Conservation (phyloP, 2,329 filamentous ascomycete species). For the Cryphonectria naterciae region DNA sequence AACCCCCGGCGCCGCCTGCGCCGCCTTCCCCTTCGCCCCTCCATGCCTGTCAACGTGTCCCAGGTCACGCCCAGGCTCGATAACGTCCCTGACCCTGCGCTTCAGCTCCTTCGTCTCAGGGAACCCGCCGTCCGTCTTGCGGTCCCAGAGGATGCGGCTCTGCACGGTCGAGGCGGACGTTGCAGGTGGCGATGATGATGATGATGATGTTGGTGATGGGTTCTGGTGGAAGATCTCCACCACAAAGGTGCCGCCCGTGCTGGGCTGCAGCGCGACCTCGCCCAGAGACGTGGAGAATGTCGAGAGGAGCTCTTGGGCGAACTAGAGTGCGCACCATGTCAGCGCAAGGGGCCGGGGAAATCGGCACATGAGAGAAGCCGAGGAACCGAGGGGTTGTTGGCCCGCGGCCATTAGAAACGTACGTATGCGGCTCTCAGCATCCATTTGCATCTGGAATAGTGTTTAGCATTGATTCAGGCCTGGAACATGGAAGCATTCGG, state of each 20-base stretch:
- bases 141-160: constrained; percentile 77
- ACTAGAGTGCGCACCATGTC: constrained; percentile 54
- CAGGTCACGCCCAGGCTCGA: constrained; percentile 76
- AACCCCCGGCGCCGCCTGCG: no score
- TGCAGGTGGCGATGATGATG: constrained; percentile 9
- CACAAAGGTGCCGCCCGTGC: constrained; percentile 81
- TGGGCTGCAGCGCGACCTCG: constrained; percentile 84
- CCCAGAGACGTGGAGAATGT: constrained; percentile 85
- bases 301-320: constrained; percentile 90
- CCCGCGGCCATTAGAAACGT: constrained; percentile 39
- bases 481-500: neutral
- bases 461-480: neutral
- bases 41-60: constrained; percentile 76
- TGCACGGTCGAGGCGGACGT: constrained; percentile 20
- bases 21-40: neutral
- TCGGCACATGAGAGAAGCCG: constrained; percentile 10
- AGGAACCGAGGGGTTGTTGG: neutral
- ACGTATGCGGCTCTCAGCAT: constrained; percentile 86
- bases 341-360: constrained; percentile 12
- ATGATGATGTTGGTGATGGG: constrained; percentile 14
- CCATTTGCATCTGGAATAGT: constrained; percentile 75
- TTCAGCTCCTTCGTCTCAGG: constrained; percentile 94
- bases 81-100: constrained; percentile 77
- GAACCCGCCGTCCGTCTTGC: constrained; percentile 85
- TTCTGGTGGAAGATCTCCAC: constrained; percentile 63